Evolutionary conservation across 495 filamentous ascomycete genomes (phyloP), one percentile per base, ranked within the genome.

Genomic region (Hyphodiscus hymeniophilus): DNA sequence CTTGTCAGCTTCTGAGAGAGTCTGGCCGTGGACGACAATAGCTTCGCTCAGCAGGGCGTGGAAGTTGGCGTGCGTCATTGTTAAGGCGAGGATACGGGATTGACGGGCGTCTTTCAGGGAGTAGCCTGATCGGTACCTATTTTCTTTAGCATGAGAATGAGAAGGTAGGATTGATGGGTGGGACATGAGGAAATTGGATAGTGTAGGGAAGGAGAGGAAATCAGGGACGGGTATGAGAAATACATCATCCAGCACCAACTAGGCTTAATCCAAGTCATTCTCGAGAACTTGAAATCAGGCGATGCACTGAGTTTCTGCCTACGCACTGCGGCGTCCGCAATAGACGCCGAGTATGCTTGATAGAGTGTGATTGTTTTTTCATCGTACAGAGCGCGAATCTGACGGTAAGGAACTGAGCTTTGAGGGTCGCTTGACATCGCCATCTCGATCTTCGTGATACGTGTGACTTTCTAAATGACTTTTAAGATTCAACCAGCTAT

Each of bases 241-340:
- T 77, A 82, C 55, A 81, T 71, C 76, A 82, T 81, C 80, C 80
- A 84, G 44, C 65, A 62, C 71, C 76, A 84, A 38, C 66, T 71
- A 4, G 80, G 80, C 54, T 82, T 84, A 47, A 83, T 76, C 80
- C 80, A 84, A 10, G 79, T 84, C 80, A 82, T 83, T 31, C 80
- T 67, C 0, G 53, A 58, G 24, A 64, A 58, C n/a, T 45, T 55
- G 65, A 82, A 83, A 7, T 64, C 55, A 1, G 75, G 66, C 1
- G 71, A 76, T 18, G 74, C 70, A 38, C 64, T 50, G 43, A 83
- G 70, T 1, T 61, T 67, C 52, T 82, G 77, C 3, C 59, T 39
- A 15, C 56, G 11, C 7, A 84, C 65, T 12, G 77, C 80, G 8
- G 77, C 62, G 5, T 57, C 38, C 3, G 80, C 76, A 56, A 84